Conservation (phyloP, 2,329 filamentous ascomycete species). For the Huntiella moniliformis region DNA sequence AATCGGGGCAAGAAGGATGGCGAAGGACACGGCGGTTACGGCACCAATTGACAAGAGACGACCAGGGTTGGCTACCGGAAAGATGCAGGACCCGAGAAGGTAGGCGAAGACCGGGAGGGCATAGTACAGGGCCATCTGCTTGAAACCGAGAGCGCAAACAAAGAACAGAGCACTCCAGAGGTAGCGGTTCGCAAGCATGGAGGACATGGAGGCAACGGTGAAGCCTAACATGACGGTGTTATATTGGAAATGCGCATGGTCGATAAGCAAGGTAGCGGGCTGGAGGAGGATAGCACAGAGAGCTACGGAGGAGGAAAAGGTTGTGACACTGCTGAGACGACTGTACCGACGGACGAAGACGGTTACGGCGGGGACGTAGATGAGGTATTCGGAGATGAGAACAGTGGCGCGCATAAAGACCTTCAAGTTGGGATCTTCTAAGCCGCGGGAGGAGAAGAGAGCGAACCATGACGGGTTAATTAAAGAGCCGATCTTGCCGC, state of each 20-base stretch:
- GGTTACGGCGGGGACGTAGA: slow-evolving; percentile 70
- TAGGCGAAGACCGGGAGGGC: slow-evolving; percentile 85
- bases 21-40: slow-evolving; percentile 55
- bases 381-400: slow-evolving; percentile 73
- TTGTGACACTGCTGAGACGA: slow-evolving; percentile 54
- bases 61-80: slow-evolving; percentile 46
- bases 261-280: slow-evolving; percentile 73
- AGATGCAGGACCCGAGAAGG: slow-evolving; percentile 70
- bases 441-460: slow-evolving; percentile 62
- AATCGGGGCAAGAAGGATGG: slow-evolving; percentile 56
- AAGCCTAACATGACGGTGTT: slow-evolving; percentile 97
- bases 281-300: slow-evolving; percentile 85
- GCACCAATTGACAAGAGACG: slow-evolving; percentile 59
- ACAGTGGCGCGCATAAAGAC: slow-evolving; percentile 93
- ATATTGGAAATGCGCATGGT: slow-evolving; percentile 94
- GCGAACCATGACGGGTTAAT: slow-evolving; percentile 79
- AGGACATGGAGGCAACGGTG: slow-evolving; percentile 69
- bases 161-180: slow-evolving; percentile 90
- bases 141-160: slow-evolving; percentile 84
- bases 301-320: slow-evolving; percentile 69
- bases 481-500: slow-evolving; percentile 64
- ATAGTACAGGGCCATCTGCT: slow-evolving; percentile 98
- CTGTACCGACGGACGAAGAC: slow-evolving; percentile 73
- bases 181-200: slow-evolving; percentile 65
- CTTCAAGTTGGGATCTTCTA: slow-evolving; percentile 63